Conservation (phyloP, 306 rosid genomes). For the Casuarina equisetifolia region DNA sequence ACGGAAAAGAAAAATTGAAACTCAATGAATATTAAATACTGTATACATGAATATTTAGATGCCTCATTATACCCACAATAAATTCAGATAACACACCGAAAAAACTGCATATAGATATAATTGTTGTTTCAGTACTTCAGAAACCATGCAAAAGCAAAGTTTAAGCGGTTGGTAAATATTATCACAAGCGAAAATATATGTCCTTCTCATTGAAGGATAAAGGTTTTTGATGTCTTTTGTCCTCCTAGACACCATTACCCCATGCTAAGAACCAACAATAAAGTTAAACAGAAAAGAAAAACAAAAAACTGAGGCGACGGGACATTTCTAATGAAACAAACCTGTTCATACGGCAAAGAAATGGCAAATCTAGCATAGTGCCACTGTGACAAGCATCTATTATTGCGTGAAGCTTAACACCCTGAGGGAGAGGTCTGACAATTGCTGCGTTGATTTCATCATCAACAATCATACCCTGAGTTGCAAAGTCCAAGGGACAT, state of each 20-base stretch:
- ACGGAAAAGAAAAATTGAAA: not conserved
- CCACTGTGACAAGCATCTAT: slow-evolving; percentile 98
- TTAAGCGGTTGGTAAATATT: not conserved
- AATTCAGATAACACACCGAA: not conserved
- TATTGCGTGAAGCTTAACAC: slow-evolving; percentile 90
- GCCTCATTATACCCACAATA: not conserved
- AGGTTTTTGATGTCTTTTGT: not conserved
- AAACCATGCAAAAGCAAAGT: not conserved
- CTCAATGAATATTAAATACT: not conserved
- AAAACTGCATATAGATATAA: not conserved
- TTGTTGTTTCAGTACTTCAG: not conserved
- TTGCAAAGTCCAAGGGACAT: slow-evolving; percentile 94
- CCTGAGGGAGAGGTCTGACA: slow-evolving; percentile 82
- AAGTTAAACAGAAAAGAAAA: not conserved
- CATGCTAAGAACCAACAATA: not conserved
- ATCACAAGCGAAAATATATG: not conserved
- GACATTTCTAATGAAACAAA: slow-evolving; percentile 30
- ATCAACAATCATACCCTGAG: slow-evolving; percentile 99
- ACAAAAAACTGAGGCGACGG: not conserved
- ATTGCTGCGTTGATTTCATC: slow-evolving; percentile 83
- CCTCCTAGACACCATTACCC: not conserved
- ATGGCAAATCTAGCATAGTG: slow-evolving; percentile 93
- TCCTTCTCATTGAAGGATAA: not conserved
- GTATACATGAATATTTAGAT: not conserved
- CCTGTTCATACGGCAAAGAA: slow-evolving; percentile 96